Conservation (phyloP, 306 rosid species). For the Dicorynia guianensis region DNA sequence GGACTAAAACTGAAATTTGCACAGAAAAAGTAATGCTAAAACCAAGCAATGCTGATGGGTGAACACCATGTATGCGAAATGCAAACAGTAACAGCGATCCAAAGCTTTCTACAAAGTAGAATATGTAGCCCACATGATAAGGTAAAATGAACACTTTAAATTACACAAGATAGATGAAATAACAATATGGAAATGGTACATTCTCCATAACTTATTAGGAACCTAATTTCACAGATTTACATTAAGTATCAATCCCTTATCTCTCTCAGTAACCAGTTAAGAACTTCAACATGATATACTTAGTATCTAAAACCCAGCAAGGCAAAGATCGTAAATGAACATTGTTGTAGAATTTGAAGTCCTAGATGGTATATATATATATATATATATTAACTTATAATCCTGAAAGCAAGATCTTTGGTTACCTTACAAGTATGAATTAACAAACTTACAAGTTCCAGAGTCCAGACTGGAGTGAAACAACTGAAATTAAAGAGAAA, state of each 20-base stretch:
- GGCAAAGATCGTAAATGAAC: slow-evolving; percentile 1
- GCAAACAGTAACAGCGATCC: slow-evolving; percentile 8
- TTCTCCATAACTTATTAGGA: slow-evolving; percentile 15
- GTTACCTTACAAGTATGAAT: background rate
- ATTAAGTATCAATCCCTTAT: slow-evolving; percentile 24
- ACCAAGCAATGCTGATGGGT: background rate
- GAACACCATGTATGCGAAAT: background rate
- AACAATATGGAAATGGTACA: slow-evolving; percentile 3
- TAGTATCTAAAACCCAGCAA: background rate
- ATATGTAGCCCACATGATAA: slow-evolving; percentile 2
- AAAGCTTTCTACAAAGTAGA: slow-evolving; percentile 23
- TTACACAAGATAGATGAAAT: slow-evolving; percentile 16
- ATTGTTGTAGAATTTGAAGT: background rate
- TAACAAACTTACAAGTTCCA: slow-evolving; percentile 14
- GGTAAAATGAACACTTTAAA: slow-evolving; percentile 14
- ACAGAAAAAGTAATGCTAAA: background rate
- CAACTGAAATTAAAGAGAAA: slow-evolving; percentile 19
- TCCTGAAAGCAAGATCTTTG: slow-evolving; percentile 10
- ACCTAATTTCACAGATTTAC: slow-evolving; percentile 1
- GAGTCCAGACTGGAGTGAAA: background rate
- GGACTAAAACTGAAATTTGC: slow-evolving; percentile 21
- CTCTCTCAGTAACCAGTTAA: background rate
- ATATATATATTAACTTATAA: background rate
- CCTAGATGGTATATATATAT: background rate
- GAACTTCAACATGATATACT: slow-evolving; percentile 25